These are phyloP conservation scores for Phytophthora cactorum DNA, from an alignment of 352 stramenopile species.

Conservation along the genomic window DNA sequence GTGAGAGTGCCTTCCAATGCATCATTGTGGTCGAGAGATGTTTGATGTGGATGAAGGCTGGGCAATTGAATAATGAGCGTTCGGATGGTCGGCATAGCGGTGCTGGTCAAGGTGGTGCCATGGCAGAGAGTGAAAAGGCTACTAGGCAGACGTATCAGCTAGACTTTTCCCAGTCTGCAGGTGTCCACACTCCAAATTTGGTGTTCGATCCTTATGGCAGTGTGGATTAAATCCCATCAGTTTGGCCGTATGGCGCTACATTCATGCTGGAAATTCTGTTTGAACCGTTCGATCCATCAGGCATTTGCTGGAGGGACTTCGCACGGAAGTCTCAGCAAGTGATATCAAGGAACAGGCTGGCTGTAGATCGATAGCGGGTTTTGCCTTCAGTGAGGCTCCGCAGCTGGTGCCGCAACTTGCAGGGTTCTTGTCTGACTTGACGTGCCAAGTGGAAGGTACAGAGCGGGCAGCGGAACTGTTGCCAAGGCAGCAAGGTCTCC, in stretches of 20 bases:
- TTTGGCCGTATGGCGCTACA: conserved; percentile 10
- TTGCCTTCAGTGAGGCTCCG: neutral
- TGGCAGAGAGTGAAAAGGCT: conserved; percentile 13
- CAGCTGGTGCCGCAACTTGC: conserved; percentile 10
- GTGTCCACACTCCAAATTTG: conserved; percentile 5
- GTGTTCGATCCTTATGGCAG: conserved; percentile 13
- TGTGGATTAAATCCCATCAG: conserved; percentile 9
- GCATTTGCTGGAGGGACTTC: conserved; percentile 18
- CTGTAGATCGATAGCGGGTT: conserved; percentile 1
- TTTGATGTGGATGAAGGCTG: conserved; percentile 7
- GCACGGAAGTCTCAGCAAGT: conserved; percentile 20
- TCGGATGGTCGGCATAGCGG: neutral
- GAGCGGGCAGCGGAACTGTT: conserved; percentile 2
- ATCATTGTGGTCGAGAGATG: conserved; percentile 15
- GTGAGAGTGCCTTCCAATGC: conserved; percentile 28
- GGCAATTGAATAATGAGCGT: conserved; percentile 28
- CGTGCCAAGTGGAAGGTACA: conserved; percentile 7
- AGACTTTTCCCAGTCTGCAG: conserved; percentile 11
- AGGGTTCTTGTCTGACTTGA: conserved; percentile 5
- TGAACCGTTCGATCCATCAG: neutral
- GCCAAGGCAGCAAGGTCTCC: too few species aligned
- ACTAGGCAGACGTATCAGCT: conserved; percentile 9
- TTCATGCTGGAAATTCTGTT: neutral
- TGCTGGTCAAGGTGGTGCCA: neutral
- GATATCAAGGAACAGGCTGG: conserved; percentile 15